Conservation (phyloP, 192 early-diverging fungal species). For the Powellomyces hirtus region DNA sequence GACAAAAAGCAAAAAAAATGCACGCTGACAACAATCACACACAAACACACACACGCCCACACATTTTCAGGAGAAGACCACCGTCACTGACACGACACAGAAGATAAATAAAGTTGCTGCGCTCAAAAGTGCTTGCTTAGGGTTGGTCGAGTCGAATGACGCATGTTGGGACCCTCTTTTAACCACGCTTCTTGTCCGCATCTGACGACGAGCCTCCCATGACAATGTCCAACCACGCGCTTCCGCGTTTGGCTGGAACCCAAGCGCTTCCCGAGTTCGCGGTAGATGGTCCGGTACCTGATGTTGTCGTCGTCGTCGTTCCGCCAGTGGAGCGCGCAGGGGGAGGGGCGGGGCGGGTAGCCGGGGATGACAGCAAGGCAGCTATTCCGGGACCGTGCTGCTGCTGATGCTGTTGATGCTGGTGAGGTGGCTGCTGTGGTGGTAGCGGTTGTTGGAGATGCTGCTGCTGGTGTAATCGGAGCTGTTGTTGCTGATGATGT, state of each 20-base stretch:
- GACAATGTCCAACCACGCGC: constrained; percentile 23
- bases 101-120: no score
- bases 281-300: background rate
- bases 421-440: constrained; percentile 23
- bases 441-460: constrained; percentile 16
- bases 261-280: background rate
- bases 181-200: no score
- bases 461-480: background rate
- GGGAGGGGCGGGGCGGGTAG: background rate
- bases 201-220: background rate
- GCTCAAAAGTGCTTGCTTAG: no score
- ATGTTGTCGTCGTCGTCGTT: background rate
- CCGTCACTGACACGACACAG: no score
- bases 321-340: background rate
- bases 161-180: no score
- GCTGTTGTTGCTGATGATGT: constrained; percentile 6
- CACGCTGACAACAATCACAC: no score
- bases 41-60: no score
- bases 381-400: background rate
- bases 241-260: constrained; percentile 16
- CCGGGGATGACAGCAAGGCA: no score
- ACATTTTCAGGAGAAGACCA: no score
- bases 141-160: no score
- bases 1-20: no score
- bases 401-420: constrained; percentile 3